A percentile compares a stretch with the other conserved stretches of the same genome.
These are phyloP conservation scores for Colletotrichum sp. DNA, from an alignment of 2,329 filamentous ascomycete species.

Conservation along the genomic window DNA sequence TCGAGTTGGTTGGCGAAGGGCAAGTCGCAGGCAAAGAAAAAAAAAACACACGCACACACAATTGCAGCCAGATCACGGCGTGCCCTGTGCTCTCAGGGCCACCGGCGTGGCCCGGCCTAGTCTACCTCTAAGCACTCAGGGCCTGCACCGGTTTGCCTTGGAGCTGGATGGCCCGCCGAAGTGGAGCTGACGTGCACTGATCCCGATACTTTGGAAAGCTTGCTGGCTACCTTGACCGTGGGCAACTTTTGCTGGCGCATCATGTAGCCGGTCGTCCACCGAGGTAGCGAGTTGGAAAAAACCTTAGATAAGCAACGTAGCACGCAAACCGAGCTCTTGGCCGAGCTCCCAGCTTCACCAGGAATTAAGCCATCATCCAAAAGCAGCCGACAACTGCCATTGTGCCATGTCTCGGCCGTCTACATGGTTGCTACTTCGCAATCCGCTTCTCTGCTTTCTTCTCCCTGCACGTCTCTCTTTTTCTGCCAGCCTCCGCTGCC, in stretches of 20 bases:
- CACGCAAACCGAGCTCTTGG: neutral
- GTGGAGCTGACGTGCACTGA: neutral
- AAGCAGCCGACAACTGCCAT: neutral
- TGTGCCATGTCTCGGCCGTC: neutral
- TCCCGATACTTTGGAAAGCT: slow-evolving; percentile 3
- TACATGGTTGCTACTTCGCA: neutral
- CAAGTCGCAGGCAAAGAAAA: neutral
- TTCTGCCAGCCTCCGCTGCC: neutral
- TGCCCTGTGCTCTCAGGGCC: slow-evolving; percentile 21
- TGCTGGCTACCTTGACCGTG: neutral
- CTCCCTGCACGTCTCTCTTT: neutral
- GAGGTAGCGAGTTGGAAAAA: neutral
- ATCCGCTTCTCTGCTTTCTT: neutral
- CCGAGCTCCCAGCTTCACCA: neutral
- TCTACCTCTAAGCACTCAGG: neutral
- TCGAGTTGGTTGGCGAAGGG: neutral
- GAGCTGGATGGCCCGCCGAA: slow-evolving; percentile 6
- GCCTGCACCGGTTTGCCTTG: neutral
- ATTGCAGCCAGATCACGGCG: slow-evolving; percentile 7
- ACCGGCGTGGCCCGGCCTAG: neutral
- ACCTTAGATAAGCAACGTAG: slow-evolving; percentile 10
- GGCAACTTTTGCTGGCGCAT: neutral
- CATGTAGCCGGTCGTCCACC: neutral
- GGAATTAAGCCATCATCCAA: neutral
- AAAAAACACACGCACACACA: slow-evolving; percentile 11